Conservation (phyloP, 495 filamentous ascomycete genomes). For the Bathelium albidoporum region DNA sequence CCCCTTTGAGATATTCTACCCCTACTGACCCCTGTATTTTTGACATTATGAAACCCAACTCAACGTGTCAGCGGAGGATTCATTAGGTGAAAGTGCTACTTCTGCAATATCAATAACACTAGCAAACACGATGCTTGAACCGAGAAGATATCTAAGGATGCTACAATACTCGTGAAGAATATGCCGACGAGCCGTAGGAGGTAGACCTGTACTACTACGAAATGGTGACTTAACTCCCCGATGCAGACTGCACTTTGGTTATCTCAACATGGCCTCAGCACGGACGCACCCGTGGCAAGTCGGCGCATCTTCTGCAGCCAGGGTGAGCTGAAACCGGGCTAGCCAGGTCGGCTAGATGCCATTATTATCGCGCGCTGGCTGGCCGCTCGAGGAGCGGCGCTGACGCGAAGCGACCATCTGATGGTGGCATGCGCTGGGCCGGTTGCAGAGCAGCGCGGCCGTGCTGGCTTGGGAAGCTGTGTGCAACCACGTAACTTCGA, state of each 20-base stretch:
- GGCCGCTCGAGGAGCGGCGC: too few relatives aligned
- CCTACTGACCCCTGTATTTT: too few relatives aligned
- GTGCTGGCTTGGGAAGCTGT: too few relatives aligned
- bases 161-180: neutral
- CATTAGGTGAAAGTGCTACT: too few relatives aligned
- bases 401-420: neutral
- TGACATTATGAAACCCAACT: too few relatives aligned
- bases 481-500: neutral
- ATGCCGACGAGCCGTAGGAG: neutral
- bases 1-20: too few relatives aligned
- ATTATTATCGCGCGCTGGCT: neutral
- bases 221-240: neutral
- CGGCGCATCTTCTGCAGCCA: neutral
- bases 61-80: too few relatives aligned
- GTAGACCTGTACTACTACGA: neutral
- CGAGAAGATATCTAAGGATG: neutral
- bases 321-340: neutral
- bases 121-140: too few relatives aligned
- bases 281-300: slow-evolving; percentile 2
- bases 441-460: neutral
- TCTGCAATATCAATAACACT: too few relatives aligned
- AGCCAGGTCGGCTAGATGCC: neutral
- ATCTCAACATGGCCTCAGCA: neutral
- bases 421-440: neutral
- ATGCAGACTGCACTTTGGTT: neutral